Evolutionary conservation across 768 basidiomycete species (phyloP).

Genomic region (Dentipellis sp.): DNA sequence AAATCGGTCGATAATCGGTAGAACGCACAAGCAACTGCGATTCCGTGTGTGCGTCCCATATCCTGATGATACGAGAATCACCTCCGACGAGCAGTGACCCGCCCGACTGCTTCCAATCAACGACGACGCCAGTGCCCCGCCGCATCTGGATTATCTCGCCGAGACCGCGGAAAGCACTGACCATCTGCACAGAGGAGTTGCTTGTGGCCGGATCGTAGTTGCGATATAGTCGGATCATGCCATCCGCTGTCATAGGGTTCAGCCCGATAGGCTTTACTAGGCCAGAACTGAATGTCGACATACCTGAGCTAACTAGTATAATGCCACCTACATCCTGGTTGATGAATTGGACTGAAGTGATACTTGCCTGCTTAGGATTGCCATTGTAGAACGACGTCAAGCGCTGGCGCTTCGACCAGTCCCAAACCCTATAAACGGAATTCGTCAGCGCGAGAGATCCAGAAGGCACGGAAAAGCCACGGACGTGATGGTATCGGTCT

Average conservation of each 20-base stretch:
- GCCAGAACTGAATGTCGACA: slow-evolving; percentile 18
- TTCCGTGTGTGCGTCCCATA: slow-evolving; percentile 96
- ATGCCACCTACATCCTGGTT: slow-evolving; percentile 94
- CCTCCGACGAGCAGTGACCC: slow-evolving; percentile 87
- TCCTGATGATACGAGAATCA: slow-evolving; percentile 78
- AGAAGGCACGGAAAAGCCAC: slow-evolving; percentile 12
- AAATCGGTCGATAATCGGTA: background rate
- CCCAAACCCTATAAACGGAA: slow-evolving; percentile 63
- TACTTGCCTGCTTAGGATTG: slow-evolving; percentile 70
- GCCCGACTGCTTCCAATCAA: slow-evolving; percentile 88
- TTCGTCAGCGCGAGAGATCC: slow-evolving; percentile 2
- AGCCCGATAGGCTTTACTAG: no score
- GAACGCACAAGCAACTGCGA: slow-evolving; percentile 56
- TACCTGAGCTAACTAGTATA: slow-evolving; percentile 80
- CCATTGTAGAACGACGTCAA: slow-evolving; percentile 85
- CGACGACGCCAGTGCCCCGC: slow-evolving; percentile 78
- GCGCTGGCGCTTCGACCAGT: slow-evolving; percentile 79
- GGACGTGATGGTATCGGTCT: slow-evolving; percentile 78
- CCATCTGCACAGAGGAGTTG: slow-evolving; percentile 76
- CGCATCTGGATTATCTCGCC: slow-evolving; percentile 65
- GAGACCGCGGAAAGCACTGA: slow-evolving; percentile 87
- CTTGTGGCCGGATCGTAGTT: slow-evolving; percentile 77
- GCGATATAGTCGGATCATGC: slow-evolving; percentile 83
- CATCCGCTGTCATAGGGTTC: slow-evolving; percentile 55
- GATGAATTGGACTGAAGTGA: slow-evolving; percentile 86